phyloP scores from a whole-genome alignment of 768 basidiomycete genomes.

The Lactarius hatsudake region DNA sequence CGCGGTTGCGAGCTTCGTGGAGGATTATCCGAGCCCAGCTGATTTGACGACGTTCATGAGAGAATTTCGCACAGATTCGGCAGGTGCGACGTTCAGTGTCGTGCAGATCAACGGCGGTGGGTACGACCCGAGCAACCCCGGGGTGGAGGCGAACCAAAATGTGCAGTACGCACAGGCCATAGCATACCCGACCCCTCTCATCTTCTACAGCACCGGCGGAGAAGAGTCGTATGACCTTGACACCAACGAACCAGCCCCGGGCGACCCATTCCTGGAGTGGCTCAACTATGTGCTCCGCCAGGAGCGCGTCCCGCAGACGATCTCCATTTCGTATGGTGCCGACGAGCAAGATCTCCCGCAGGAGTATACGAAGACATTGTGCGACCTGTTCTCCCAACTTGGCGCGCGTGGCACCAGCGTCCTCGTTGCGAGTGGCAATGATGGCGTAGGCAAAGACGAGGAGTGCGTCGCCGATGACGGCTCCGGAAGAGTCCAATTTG shows the following conservation, averaged over 20 bases:
- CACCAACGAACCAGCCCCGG: no score
- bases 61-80: no score
- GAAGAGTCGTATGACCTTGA: no score
- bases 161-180: no score
- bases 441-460: background rate
- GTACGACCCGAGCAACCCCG: background rate
- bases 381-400: background rate
- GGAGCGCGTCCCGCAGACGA: background rate
- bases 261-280: no score
- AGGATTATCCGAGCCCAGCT: background rate
- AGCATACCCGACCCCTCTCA: no score
- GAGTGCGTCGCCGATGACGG: background rate
- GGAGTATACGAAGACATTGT: background rate
- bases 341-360: no score
- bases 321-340: background rate
- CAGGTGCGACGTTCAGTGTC: background rate
- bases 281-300: background rate
- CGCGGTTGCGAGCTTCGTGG: background rate
- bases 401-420: background rate
- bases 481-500: background rate
- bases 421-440: background rate
- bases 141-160: no score
- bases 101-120: background rate
- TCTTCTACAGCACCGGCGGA: no score
- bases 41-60: background rate